Evolutionary conservation across 176 grass and related monocot genomes (phyloP), one percentile per base, ranked within the genome.

Genomic region (Avena sativa): DNA sequence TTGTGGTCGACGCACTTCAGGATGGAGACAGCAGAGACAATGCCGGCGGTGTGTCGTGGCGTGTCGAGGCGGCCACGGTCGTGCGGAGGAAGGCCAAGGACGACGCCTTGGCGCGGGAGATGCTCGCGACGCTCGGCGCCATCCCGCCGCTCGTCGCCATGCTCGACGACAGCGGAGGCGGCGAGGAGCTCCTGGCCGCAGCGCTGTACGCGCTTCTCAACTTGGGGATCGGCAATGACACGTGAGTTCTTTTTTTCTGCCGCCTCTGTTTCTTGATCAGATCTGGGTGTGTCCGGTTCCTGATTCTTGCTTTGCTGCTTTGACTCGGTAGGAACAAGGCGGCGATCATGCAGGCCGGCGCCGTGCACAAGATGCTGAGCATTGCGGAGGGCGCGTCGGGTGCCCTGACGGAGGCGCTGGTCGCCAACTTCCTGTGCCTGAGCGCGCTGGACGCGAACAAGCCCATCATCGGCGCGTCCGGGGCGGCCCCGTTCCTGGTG

Each of bases 131-230:
- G 94, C 94, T 96, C 34, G 97, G 97, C 4, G 94, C 89, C 36
- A 94, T 98, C 61, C 92, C 97, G 57, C 94, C 97, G 19, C 88
- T 98, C 83, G 86, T 98, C 52, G 92, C 81, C 14, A 90, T 99
- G 90, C 89, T 99, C 9, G 92, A 94, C 48, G 81, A 89, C 5
- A 26, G 23, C 7, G 34, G 48, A 1, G 82, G 83, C 15, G 72
- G 59, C 6, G 81, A 93, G 59, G 87, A 93, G 38, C 14, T 78
- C 30, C 91, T 81, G 66, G 66, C 87, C 44, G 82, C 84, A 0
- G 93, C 89, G 16, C 90, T 99, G 34, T 99, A 99, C 76, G 97
- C 97, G 62, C 78, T 98, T 34, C 97, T 99, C 40, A 99, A 99
- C 86, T 52, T 96, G 36, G 97, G 86, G 15, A 94, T 99, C 82